These are phyloP conservation scores for Cardiospermum halicacabum DNA, from an alignment of 345 rosid species.

Conservation along the genomic window DNA sequence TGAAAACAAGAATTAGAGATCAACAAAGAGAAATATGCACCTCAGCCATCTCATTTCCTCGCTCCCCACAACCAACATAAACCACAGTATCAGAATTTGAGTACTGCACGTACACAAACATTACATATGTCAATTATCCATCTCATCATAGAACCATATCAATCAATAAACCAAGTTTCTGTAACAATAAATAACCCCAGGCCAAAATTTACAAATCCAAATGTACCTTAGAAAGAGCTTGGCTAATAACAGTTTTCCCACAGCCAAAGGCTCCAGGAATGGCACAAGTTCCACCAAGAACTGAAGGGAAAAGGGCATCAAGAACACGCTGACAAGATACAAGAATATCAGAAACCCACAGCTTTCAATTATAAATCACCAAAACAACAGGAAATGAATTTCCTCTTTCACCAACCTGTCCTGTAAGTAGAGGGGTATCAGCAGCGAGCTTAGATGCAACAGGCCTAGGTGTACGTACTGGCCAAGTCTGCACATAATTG, in stretches of 20 bases:
- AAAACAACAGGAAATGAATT: background rate
- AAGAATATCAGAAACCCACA: slow-evolving; percentile 21
- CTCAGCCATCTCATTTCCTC: slow-evolving; percentile 99
- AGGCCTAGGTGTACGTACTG: slow-evolving; percentile 99
- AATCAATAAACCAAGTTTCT: slow-evolving; percentile 10
- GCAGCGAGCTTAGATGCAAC: slow-evolving; percentile 99
- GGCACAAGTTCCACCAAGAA: slow-evolving; percentile 99
- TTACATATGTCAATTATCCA: background rate
- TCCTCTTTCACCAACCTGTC: slow-evolving; percentile 46
- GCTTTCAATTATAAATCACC: background rate
- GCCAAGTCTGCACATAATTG: slow-evolving; percentile 76
- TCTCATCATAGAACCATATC: slow-evolving; percentile 3
- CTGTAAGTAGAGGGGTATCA: slow-evolving; percentile 95
- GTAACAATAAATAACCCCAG: background rate
- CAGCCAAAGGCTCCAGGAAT: slow-evolving; percentile 99
- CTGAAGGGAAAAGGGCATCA: slow-evolving; percentile 99
- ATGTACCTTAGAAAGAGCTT: slow-evolving; percentile 97
- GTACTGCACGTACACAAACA: slow-evolving; percentile 53
- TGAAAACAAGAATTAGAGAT: background rate
- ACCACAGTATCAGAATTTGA: slow-evolving; percentile 97
- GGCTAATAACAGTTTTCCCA: slow-evolving; percentile 99
- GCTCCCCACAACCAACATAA: slow-evolving; percentile 98
- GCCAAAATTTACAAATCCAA: slow-evolving; percentile 8
- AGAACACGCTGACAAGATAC: slow-evolving; percentile 77
- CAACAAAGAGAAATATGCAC: slow-evolving; percentile 31